Evolutionary conservation across 1,284 basidiomycete species (phyloP).

Genomic region (Cryptococcus sp.): DNA sequence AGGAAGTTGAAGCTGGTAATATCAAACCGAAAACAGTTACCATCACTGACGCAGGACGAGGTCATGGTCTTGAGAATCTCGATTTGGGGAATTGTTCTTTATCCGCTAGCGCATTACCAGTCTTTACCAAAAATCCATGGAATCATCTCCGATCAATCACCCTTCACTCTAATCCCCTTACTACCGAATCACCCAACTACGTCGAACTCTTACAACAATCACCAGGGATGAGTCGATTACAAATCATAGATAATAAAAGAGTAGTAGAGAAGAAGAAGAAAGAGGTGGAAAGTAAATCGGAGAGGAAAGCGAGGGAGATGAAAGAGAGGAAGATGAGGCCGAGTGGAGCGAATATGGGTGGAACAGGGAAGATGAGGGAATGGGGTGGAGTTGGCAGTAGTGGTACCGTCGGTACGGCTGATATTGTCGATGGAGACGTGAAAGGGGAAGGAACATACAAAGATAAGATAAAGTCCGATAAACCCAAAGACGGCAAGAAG

Average conservation of each 20-base stretch:
- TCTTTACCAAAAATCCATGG: conserved; percentile 11
- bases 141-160: conserved; percentile 34
- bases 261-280: conserved; percentile 38
- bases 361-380: conserved; percentile 1
- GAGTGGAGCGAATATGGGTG: not conserved
- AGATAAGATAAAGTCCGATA: not conserved
- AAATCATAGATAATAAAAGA: conserved; percentile 43
- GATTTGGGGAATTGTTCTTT: conserved; percentile 43
- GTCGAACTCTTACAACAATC: conserved; percentile 27
- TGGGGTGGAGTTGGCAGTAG: not conserved
- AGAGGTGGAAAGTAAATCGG: conserved; percentile 16
- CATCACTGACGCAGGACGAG: conserved; percentile 3
- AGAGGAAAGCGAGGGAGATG: conserved; percentile 26
- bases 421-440: not conserved
- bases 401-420: not conserved
- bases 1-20: too few relatives aligned
- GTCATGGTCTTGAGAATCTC: conserved; percentile 40
- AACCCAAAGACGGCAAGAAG: not conserved
- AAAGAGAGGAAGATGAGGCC: conserved; percentile 16
- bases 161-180: conserved; percentile 38
- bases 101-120: conserved; percentile 16
- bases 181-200: conserved; percentile 26
- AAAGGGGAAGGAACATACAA: not conserved
- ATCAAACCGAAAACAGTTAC: not conserved
- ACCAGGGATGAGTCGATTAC: conserved; percentile 32